Conservation (phyloP, 1,284 basidiomycete genomes). For the Pholiota adiposa region DNA sequence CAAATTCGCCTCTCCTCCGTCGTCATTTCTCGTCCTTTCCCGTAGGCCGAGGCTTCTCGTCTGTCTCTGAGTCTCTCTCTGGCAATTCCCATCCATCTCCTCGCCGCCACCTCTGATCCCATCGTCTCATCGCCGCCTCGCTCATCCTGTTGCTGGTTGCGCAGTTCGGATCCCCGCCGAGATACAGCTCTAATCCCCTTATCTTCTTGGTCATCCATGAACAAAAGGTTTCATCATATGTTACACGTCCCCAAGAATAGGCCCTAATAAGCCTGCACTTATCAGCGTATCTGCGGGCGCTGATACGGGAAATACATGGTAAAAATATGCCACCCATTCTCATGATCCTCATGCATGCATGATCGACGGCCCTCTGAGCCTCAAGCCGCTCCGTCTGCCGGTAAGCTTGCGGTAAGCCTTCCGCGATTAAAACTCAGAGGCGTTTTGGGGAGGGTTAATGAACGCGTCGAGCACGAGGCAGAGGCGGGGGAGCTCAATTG, state of each 20-base stretch:
- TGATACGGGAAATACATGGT: slow-evolving; percentile 2
- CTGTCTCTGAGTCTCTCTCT: not conserved
- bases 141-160: not conserved
- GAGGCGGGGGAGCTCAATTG: no score
- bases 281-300: not conserved
- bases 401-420: slow-evolving; percentile 2
- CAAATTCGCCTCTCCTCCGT: not conserved
- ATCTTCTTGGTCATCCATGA: not conserved
- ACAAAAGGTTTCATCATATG: not conserved
- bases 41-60: no score
- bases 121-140: not conserved
- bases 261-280: not conserved
- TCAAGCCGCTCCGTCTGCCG: not conserved
- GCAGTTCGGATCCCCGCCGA: not conserved
- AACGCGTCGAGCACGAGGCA: no score
- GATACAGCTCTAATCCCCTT: no score
- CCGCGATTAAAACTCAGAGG: slow-evolving; percentile 6
- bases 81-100: not conserved
- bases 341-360: slow-evolving; percentile 5
- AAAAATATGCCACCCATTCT: not conserved
- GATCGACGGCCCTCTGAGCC: no score
- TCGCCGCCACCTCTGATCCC: not conserved
- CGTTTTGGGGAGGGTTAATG: not conserved
- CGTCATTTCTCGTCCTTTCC: not conserved
- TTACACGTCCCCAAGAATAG: not conserved